Conservation (phyloP, 768 basidiomycete genomes). For the Suillus lakei region DNA sequence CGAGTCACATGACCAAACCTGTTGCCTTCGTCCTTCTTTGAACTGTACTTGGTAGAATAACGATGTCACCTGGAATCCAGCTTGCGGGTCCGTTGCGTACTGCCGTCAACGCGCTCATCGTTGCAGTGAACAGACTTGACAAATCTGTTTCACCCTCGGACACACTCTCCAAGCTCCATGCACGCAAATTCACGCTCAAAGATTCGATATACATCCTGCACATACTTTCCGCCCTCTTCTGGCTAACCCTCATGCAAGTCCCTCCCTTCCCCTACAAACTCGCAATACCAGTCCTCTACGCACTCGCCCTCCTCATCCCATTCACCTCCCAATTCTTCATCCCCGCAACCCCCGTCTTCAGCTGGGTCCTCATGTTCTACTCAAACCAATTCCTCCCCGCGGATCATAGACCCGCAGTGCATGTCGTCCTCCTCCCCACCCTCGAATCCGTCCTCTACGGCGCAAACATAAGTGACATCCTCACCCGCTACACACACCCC, state of each 20-base stretch:
- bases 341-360: constrained; percentile 85
- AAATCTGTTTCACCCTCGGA: constrained; percentile 74
- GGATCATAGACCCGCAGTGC: constrained; percentile 77
- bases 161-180: constrained; percentile 61
- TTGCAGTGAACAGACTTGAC: constrained; percentile 72
- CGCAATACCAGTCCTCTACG: constrained; percentile 73
- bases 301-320: constrained; percentile 73
- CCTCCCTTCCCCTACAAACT: constrained; percentile 79
- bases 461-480: constrained; percentile 96
- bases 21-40: too few relatives aligned
- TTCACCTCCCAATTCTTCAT: constrained; percentile 90
- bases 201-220: constrained; percentile 74
- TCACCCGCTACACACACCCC: constrained; percentile 93
- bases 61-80: constrained; percentile 12
- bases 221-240: constrained; percentile 63
- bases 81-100: constrained; percentile 13
- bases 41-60: too few relatives aligned
- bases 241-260: constrained; percentile 72
- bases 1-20: too few relatives aligned
- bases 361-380: constrained; percentile 88
- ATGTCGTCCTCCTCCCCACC: constrained; percentile 92
- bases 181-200: constrained; percentile 56
- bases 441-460: constrained; percentile 95
- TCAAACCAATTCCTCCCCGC: constrained; percentile 85
- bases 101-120: constrained; percentile 52